Percentiles rank a stretch among this genome's conserved stretches.
phyloP scores from a whole-genome alignment of 768 basidiomycete species.

The Leccinum pellstonianum region DNA sequence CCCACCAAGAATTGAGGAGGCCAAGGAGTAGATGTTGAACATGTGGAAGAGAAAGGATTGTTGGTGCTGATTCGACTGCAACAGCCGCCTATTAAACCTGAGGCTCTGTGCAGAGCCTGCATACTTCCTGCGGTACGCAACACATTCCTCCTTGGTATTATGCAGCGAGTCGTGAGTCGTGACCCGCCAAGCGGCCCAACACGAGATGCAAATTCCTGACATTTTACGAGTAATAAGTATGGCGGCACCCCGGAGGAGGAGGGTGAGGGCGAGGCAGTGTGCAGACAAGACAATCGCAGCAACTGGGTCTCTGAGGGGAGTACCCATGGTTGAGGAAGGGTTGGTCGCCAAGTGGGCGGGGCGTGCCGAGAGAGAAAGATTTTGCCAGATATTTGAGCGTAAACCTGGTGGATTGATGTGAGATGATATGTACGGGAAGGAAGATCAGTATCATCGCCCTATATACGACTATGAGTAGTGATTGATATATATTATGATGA shows the following conservation, averaged over 20 bases:
- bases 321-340: slow-evolving; percentile 17
- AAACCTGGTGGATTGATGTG: no score
- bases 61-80: not conserved
- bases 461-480: not conserved
- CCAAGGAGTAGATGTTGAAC: slow-evolving; percentile 1
- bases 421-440: no score
- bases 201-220: slow-evolving; percentile 23
- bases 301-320: slow-evolving; percentile 19
- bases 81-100: not conserved
- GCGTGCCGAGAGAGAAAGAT: slow-evolving; percentile 43
- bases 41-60: slow-evolving; percentile 2
- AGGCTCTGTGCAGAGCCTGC: not conserved
- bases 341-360: slow-evolving; percentile 43
- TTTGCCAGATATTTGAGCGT: slow-evolving; percentile 10
- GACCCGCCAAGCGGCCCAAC: slow-evolving; percentile 15
- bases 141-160: not conserved
- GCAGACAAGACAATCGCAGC: slow-evolving; percentile 11
- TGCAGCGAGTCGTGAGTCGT: not conserved
- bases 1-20: no score
- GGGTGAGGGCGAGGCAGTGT: slow-evolving; percentile 4
- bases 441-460: no score
- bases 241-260: slow-evolving; percentile 9
- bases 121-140: not conserved
- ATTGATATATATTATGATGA: not conserved
- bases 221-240: slow-evolving; percentile 26